Evolutionary conservation across 345 rosid species (phyloP).

Genomic region (Syzygium jambos): DNA sequence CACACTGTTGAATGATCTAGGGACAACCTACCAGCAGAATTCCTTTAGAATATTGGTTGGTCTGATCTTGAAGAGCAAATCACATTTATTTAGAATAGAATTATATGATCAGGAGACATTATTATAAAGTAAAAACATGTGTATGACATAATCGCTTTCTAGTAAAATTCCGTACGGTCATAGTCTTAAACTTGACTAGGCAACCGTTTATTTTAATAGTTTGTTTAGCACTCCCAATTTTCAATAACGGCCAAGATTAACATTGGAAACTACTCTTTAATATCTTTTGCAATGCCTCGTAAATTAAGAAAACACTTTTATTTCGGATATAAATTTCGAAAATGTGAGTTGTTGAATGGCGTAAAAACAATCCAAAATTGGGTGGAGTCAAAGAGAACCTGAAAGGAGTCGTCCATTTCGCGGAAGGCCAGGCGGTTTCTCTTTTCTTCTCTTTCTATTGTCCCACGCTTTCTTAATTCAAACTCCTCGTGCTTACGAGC

Average conservation of each 20-base stretch:
- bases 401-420: background rate
- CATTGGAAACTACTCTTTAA: too few species aligned
- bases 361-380: background rate
- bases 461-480: background rate
- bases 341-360: background rate
- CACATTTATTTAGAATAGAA: background rate
- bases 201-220: too few species aligned
- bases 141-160: background rate
- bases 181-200: background rate
- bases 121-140: background rate
- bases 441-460: background rate
- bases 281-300: too few species aligned
- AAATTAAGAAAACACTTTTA: too few species aligned
- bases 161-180: background rate
- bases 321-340: background rate
- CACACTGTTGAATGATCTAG: background rate
- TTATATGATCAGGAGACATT: background rate
- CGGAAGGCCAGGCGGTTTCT: background rate
- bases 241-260: too few species aligned
- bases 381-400: background rate
- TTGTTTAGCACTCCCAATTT: too few species aligned
- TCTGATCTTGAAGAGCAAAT: background rate
- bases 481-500: background rate
- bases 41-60: background rate
- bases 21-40: background rate